Evolutionary conservation across 768 basidiomycete species (phyloP).

Genomic region (Kwoniella newhampshirensis): DNA sequence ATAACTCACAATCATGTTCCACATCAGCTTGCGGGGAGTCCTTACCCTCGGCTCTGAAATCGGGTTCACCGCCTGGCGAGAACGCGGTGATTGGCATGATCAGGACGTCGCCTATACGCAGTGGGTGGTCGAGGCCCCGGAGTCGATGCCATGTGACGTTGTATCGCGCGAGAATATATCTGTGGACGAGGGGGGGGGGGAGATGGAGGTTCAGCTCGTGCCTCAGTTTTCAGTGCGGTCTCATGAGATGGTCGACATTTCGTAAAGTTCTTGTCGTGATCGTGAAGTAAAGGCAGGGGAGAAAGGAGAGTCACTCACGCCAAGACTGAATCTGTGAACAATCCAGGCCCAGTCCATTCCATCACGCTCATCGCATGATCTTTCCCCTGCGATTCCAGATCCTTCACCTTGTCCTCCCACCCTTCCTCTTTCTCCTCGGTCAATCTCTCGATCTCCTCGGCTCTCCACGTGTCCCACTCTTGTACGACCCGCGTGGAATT

Average conservation of each 20-base stretch:
- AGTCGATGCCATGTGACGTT: slow-evolving; percentile 44
- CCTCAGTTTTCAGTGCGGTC: no score
- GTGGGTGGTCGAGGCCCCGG: slow-evolving; percentile 33
- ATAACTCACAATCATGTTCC: slow-evolving; percentile 39
- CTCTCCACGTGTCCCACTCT: slow-evolving; percentile 27
- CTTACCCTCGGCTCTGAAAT: slow-evolving; percentile 30
- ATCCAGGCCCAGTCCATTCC: slow-evolving; percentile 49
- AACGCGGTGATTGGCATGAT: slow-evolving; percentile 43
- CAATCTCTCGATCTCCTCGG: slow-evolving; percentile 12
- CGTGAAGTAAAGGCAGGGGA: not conserved
- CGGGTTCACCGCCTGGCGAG: slow-evolving; percentile 37
- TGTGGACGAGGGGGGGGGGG: not conserved
- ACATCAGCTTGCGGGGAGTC: slow-evolving; percentile 36
- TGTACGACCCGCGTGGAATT: slow-evolving; percentile 36
- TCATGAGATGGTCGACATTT: no score
- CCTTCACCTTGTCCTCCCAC: slow-evolving; percentile 10
- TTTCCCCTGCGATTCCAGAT: slow-evolving; percentile 9
- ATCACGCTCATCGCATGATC: slow-evolving; percentile 38
- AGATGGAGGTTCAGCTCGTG: not conserved
- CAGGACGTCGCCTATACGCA: slow-evolving; percentile 52
- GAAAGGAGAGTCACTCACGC: slow-evolving; percentile 24
- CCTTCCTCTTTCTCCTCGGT: slow-evolving; percentile 11
- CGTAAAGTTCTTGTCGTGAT: no score
- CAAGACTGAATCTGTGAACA: slow-evolving; percentile 40
- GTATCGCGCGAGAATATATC: slow-evolving; percentile 47